These are phyloP conservation scores for Dothideomycetes sp. DNA, from an alignment of 2,329 filamentous ascomycete species.

Conservation along the genomic window DNA sequence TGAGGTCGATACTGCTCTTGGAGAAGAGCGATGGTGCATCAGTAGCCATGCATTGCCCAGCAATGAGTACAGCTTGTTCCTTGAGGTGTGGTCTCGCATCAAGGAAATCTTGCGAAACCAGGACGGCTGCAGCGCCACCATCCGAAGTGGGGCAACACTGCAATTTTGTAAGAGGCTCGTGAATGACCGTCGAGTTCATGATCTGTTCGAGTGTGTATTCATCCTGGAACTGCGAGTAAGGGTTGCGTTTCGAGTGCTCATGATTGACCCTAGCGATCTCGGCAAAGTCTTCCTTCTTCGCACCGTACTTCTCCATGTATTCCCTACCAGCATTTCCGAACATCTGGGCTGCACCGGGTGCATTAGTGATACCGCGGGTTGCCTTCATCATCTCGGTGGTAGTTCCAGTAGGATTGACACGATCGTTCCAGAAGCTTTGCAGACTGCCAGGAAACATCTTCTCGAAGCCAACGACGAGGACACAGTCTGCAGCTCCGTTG, in stretches of 20 bases:
- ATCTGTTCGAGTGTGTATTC: slow-evolving; percentile 84
- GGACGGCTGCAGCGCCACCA: slow-evolving; percentile 75
- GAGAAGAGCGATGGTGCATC: slow-evolving; percentile 74
- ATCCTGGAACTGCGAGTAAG: slow-evolving; percentile 94
- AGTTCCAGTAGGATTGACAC: slow-evolving; percentile 66
- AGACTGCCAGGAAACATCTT: slow-evolving; percentile 95
- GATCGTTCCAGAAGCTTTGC: slow-evolving; percentile 73
- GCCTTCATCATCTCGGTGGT: slow-evolving; percentile 68
- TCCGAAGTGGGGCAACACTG: slow-evolving; percentile 97
- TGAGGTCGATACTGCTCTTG: slow-evolving; percentile 69
- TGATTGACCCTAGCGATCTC: slow-evolving; percentile 93
- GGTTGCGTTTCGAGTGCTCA: slow-evolving; percentile 80
- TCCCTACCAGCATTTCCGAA: slow-evolving; percentile 90
- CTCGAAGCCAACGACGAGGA: slow-evolving; percentile 90
- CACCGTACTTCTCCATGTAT: slow-evolving; percentile 94
- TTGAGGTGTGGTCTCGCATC: slow-evolving; percentile 73
- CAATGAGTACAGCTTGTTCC: slow-evolving; percentile 74
- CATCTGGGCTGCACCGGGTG: slow-evolving; percentile 80
- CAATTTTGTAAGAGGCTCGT: slow-evolving; percentile 86
- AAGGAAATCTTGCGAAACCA: slow-evolving; percentile 83
- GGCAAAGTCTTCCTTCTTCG: slow-evolving; percentile 74
- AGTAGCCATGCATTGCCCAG: slow-evolving; percentile 78
- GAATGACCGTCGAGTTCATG: slow-evolving; percentile 63
- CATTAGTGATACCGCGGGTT: slow-evolving; percentile 70
- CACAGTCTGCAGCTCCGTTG: slow-evolving; percentile 73